Base-by-base conservation (phyloP, 1,284 basidiomycete genomes). In the Rhodotorula sp. region DNA sequence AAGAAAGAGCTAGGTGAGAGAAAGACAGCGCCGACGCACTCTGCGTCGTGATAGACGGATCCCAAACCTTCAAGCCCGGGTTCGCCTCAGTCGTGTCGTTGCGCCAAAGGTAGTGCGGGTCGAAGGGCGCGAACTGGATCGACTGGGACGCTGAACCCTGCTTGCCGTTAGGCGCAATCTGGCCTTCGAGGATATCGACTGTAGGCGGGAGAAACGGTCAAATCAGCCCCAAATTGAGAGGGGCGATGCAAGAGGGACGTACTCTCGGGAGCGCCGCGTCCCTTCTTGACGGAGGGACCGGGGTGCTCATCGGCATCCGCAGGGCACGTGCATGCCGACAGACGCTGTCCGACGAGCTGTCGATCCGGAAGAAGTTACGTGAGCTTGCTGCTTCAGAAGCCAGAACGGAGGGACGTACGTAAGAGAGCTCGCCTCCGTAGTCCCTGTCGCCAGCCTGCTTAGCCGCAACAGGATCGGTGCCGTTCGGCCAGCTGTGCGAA, bases 11-110 rank as follows among this genome's bases (percentile, higher is more conserved):
- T n/a, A n/a, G n/a, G n/a, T n/a, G n/a, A n/a, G n/a, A 31, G n/a
- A 18, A 10, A 76, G 89, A 87, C 75, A 89, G 88, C 34, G 75
- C 83, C 84, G 0, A 82, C 83, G 62, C 83, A 72, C 63, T 71
- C 84, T 54, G 87, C 86, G 53, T 77, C 10, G 86, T 85, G 37
- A 80, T 78, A 18, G 73, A 76, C 0, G 80, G 61, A 75, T 88
- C 79, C 60, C 80, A 79, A 56, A 88, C 83, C 59, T 82, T 79
- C 66, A 84, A 77, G 56, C 82, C 83, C 1, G 74, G 78, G 34
- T 65, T 52, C 47, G 18, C 53, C 16, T 34, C 64, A 2, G 31
- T 16, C n/a, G 81, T 79, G n/a, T 81, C 79, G 72, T 84, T 78
- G 79, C 81, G 83, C 55, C 78, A 78, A 56, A 82, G 81, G 54